phyloP scores from a whole-genome alignment of 2,329 filamentous ascomycete species.

The Colletotrichum trifolii region DNA sequence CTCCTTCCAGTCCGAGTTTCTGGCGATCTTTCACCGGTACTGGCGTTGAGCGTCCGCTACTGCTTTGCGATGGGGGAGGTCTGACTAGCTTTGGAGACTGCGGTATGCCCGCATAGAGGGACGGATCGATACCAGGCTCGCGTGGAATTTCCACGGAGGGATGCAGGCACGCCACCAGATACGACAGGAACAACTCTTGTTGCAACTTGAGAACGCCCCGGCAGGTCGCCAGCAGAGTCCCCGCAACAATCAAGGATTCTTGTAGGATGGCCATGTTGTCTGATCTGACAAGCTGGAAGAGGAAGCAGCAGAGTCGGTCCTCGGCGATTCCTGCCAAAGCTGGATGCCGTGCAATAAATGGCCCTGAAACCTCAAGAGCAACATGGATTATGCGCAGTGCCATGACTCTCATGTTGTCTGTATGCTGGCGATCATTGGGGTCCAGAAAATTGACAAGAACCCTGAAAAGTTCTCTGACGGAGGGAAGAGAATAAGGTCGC shows the following conservation, averaged over 20 bases:
- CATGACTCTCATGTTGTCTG: slow-evolving; percentile 97
- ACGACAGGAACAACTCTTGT: slow-evolving; percentile 95
- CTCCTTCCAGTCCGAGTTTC: slow-evolving; percentile 91
- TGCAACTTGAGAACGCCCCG: slow-evolving; percentile 92
- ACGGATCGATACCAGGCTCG: slow-evolving; percentile 89
- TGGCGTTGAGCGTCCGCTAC: slow-evolving; percentile 87
- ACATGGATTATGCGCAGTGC: slow-evolving; percentile 97
- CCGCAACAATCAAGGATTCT: slow-evolving; percentile 90
- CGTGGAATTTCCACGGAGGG: slow-evolving; percentile 93
- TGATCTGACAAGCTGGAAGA: slow-evolving; percentile 95
- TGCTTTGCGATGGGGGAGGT: slow-evolving; percentile 75
- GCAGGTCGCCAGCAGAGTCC: slow-evolving; percentile 91
- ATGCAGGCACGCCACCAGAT: slow-evolving; percentile 92
- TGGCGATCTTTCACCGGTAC: slow-evolving; percentile 93
- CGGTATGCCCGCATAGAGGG: slow-evolving; percentile 91
- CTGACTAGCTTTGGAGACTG: slow-evolving; percentile 90
- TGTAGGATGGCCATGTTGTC: slow-evolving; percentile 97
- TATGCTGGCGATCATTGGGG: slow-evolving; percentile 91
- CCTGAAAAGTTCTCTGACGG: slow-evolving; percentile 92
- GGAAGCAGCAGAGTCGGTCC: slow-evolving; percentile 90
- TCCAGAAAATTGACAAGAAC: slow-evolving; percentile 94
- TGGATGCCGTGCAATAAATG: slow-evolving; percentile 93
- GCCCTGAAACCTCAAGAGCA: slow-evolving; percentile 93
- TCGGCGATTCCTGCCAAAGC: slow-evolving; percentile 88
- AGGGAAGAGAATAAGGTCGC: slow-evolving; percentile 91